Evolutionary conservation across 345 rosid species (phyloP).

Genomic region (Pistacia integerrima): DNA sequence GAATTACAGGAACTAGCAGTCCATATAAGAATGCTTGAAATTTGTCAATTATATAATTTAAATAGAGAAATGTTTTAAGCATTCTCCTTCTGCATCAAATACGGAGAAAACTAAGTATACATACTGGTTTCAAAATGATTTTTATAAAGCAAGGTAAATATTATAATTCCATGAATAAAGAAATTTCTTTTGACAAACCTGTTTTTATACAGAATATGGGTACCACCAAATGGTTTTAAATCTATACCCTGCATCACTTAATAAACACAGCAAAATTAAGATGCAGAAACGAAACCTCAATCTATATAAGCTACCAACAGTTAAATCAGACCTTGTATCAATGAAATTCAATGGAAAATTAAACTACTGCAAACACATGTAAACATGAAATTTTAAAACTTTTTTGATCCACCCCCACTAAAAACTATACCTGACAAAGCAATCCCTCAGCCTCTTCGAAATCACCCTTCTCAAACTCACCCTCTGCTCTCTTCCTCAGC

Average conservation of each 20-base stretch:
- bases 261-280: slow-evolving; percentile 2
- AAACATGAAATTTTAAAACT: not conserved
- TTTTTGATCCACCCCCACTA: not conserved
- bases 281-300: too few relatives aligned
- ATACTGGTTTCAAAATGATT: not conserved
- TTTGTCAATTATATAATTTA: not conserved
- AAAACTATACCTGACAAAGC: not conserved
- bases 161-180: not conserved
- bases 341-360: not conserved
- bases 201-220: slow-evolving; percentile 63
- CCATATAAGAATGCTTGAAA: not conserved
- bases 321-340: not conserved
- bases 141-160: not conserved
- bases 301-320: too few relatives aligned
- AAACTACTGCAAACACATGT: not conserved
- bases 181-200: slow-evolving; percentile 43
- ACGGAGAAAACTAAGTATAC: not conserved
- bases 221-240: slow-evolving; percentile 70
- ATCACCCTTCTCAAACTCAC: slow-evolving; percentile 45
- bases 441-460: slow-evolving; percentile 55
- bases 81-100: not conserved
- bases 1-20: not conserved
- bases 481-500: slow-evolving; percentile 61
- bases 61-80: not conserved
- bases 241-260: slow-evolving; percentile 59